Base-by-base conservation (phyloP, 805 yeast genomes). In the Starmerella riodocensis region DNA sequence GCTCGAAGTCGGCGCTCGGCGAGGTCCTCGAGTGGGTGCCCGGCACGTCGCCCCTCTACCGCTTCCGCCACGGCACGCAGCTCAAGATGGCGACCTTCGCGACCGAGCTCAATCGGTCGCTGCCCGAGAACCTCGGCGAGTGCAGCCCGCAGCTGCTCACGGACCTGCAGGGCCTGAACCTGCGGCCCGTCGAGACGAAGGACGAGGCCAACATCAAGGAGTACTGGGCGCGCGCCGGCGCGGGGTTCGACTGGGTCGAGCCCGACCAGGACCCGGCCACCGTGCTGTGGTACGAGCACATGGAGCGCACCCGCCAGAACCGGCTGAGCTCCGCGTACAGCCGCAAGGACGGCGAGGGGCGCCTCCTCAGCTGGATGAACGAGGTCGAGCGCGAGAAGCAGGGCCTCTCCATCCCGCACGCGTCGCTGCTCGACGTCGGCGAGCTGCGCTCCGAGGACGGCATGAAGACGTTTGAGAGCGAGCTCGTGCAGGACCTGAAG, bases 211-310 rank as follows among this genome's bases (percentile, higher is more conserved):
- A 74, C 63, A 51, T 82, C 49, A 79, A 81, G 53, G 93, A 84
- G 50, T 82, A 81, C 60, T 82, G 94, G 94, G 73, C 81, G 54
- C 69, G 78, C 30, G 81, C 83, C 6, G 94, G 94, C 23, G 86
- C 78, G 39, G 85, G 84, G 12, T 82, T 80, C 53, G 81, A 77
- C 44, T 82, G 94, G 94, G 77, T 72, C 11, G 94, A 82, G 53
- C 93, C 93, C 1, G 94, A 82, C 54, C 79, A 78, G 53, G 94
- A 83, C 53, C 94, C 94, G 0, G 93, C 91, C 0, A 84, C 76
- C 17, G 43, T 54, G 11, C 32, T 55, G 4, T 59, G 62, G 61
- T 37, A 52, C 17, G 38, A 47, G 6, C 53, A 53, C 36, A 51
- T 57, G 57, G 59, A 57, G 35, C 33, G 32, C 14, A 39, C 37